These are phyloP conservation scores for Conoideocrella luteorostrata DNA, from an alignment of 2,329 filamentous ascomycete species.

Conservation along the genomic window DNA sequence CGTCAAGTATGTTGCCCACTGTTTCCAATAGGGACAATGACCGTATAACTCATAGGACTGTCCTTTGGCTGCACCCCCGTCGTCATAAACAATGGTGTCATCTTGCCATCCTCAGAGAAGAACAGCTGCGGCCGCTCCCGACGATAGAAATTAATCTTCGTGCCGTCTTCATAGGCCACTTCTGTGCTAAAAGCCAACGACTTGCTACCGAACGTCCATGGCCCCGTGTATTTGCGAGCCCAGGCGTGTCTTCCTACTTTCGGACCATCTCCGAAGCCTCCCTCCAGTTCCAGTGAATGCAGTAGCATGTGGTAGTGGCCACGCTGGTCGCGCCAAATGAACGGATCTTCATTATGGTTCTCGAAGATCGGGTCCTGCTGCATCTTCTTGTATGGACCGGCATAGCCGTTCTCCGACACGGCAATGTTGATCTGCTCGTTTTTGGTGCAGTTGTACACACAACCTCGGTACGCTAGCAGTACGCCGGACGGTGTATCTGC, in stretches of 20 bases:
- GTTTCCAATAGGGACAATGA: constrained; percentile 19
- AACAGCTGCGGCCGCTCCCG: constrained; percentile 37
- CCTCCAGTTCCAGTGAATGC: constrained; percentile 23
- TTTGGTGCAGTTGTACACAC: constrained; percentile 12
- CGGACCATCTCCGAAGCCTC: constrained; percentile 18
- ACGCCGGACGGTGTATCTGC: constrained; percentile 6
- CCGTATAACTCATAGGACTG: constrained; percentile 16
- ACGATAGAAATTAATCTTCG: constrained; percentile 30
- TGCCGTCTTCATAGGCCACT: constrained; percentile 32
- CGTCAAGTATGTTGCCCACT: constrained; percentile 12
- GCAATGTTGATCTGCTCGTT: constrained; percentile 15
- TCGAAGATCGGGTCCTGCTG: constrained; percentile 13
- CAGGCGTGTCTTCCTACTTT: constrained; percentile 18
- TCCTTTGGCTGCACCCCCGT: constrained; percentile 40
- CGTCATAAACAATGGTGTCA: constrained; percentile 19
- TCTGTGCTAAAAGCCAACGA: constrained; percentile 22
- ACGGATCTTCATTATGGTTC: constrained; percentile 22
- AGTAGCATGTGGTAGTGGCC: constrained; percentile 26
- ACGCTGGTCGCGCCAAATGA: constrained; percentile 26
- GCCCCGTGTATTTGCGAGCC: constrained; percentile 18
- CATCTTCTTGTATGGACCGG: constrained; percentile 14
- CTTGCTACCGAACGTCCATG: constrained; percentile 22
- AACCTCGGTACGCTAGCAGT: constrained; percentile 15
- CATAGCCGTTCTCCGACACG: constrained; percentile 8
- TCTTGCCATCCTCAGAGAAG: background rate